Conservation (phyloP, 2,329 filamentous ascomycete species). For the Onygenales sp. region DNA sequence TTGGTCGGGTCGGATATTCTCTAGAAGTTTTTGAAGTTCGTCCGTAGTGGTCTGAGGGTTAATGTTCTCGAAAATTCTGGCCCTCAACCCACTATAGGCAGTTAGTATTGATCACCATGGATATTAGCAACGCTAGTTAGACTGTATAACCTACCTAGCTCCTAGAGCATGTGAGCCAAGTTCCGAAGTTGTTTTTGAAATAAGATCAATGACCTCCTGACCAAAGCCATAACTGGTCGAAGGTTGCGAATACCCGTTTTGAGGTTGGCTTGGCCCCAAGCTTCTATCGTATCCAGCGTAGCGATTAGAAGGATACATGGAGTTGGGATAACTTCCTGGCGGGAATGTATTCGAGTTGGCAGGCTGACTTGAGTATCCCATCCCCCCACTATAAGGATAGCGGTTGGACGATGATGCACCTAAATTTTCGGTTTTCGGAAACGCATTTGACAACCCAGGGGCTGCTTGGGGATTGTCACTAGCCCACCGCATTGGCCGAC, state of each 20-base stretch:
- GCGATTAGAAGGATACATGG: background rate
- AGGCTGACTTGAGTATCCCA: background rate
- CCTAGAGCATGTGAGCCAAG: background rate
- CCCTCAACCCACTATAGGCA: background rate
- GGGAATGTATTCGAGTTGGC: background rate
- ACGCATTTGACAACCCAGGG: background rate
- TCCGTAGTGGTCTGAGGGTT: conserved; percentile 48
- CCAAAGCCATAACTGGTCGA: background rate
- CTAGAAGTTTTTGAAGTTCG: conserved; percentile 60
- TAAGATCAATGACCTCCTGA: background rate
- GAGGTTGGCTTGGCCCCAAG: background rate
- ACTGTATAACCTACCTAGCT: background rate
- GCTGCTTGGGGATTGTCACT: background rate
- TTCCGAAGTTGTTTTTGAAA: background rate
- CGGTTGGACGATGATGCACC: background rate
- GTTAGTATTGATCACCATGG: background rate
- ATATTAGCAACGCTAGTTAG: background rate
- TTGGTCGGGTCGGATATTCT: conserved; percentile 65
- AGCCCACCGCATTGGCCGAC: background rate
- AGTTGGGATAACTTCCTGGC: background rate
- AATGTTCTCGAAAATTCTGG: background rate
- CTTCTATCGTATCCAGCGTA: background rate
- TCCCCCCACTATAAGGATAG: background rate
- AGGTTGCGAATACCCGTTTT: background rate
- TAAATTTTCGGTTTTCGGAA: background rate